Evolutionary conservation across 768 basidiomycete genomes (phyloP).

Genomic region (Leccinum imitatum): DNA sequence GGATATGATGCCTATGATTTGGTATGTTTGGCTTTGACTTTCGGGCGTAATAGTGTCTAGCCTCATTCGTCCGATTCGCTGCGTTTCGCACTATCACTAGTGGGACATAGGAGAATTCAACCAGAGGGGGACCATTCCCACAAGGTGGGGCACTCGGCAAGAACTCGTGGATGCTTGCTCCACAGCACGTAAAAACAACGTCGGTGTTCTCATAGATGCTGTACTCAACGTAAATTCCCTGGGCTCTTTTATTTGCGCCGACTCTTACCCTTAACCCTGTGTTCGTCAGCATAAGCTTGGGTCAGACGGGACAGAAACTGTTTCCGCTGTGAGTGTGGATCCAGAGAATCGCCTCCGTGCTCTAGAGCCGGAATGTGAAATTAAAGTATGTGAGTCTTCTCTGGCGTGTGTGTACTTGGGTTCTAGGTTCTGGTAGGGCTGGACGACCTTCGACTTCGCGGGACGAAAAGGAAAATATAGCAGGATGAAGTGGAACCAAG

Average conservation of each 20-base stretch:
- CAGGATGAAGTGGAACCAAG: conserved; percentile 65
- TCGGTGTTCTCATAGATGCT: conserved; percentile 82
- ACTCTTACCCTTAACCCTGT: conserved; percentile 16
- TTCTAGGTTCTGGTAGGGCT: conserved; percentile 48
- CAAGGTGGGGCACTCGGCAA: conserved; percentile 87
- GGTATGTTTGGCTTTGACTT: conserved; percentile 39
- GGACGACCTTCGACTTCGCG: conserved; percentile 87
- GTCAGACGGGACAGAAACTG: conserved; percentile 71
- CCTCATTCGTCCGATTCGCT: neutral
- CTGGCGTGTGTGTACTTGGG: neutral
- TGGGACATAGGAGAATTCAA: conserved; percentile 89
- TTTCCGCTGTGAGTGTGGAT: conserved; percentile 70
- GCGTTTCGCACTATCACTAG: conserved; percentile 37
- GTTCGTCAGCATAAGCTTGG: conserved; percentile 73
- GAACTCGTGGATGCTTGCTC: conserved; percentile 71
- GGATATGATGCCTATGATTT: conserved; percentile 89
- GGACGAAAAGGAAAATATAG: conserved; percentile 80
- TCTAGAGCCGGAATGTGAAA: conserved; percentile 57
- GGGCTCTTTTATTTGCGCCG: neutral
- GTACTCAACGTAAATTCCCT: conserved; percentile 71
- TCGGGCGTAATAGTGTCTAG: neutral
- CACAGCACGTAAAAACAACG: conserved; percentile 62
- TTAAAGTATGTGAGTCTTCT: conserved; percentile 50
- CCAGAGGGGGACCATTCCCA: conserved; percentile 67
- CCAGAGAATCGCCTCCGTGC: conserved; percentile 62